Evolutionary conservation across 139 green algal genomes (phyloP).

Genomic region (Spirogloea muscicola): DNA sequence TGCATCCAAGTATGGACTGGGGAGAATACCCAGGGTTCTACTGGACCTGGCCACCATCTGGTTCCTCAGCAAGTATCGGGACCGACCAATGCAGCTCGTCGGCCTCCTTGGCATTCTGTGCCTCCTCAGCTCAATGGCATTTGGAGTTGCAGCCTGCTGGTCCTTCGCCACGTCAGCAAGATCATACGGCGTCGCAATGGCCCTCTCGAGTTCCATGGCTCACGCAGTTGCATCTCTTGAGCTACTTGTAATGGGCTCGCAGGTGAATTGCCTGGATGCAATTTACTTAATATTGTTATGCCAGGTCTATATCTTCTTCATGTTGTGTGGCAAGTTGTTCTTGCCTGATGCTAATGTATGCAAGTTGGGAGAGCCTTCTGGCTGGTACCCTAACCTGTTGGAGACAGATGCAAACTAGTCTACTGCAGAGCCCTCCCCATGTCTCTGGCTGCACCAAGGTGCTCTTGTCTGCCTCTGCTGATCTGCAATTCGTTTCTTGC

Average conservation of each 20-base stretch:
- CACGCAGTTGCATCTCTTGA: slow-evolving; percentile 14
- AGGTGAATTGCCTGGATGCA: no score
- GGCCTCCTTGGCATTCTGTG: slow-evolving; percentile 21
- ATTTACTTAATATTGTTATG: no score
- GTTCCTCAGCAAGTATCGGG: slow-evolving; percentile 42
- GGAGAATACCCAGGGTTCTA: slow-evolving; percentile 42
- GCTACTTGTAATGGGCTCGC: slow-evolving; percentile 8
- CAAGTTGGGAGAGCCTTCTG: neutral
- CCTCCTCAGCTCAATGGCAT: slow-evolving; percentile 4
- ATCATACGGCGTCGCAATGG: slow-evolving; percentile 13
- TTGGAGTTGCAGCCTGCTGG: neutral
- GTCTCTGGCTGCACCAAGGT: neutral
- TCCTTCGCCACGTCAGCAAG: neutral
- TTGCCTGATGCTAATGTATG: neutral
- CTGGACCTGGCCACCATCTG: slow-evolving; percentile 45
- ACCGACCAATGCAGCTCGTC: slow-evolving; percentile 47
- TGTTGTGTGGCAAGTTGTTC: neutral
- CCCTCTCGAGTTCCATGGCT: neutral
- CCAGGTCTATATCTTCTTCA: neutral
- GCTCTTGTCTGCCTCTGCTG: neutral
- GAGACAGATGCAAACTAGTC: no score
- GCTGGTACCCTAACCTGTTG: neutral
- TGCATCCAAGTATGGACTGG: slow-evolving; percentile 49
- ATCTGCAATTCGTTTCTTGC: neutral
- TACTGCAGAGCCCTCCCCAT: neutral